Evolutionary conservation across 139 green algal genomes (phyloP).

Genomic region (Coelastrella sp.): DNA sequence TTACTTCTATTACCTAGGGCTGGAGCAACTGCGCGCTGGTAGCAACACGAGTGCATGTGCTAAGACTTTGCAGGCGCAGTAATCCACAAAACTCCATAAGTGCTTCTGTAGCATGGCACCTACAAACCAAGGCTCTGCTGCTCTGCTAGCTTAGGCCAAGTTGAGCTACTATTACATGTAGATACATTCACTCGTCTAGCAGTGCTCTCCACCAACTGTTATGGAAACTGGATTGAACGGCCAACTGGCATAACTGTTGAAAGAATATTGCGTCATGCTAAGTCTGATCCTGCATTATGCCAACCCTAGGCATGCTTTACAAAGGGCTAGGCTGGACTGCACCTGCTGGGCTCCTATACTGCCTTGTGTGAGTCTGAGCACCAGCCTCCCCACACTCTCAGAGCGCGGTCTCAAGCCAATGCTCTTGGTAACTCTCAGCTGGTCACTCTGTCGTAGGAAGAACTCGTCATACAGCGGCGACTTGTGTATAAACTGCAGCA

Average conservation of each 20-base stretch:
- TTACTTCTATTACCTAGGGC: neutral
- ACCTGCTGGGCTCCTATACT: neutral
- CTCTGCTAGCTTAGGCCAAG: neutral
- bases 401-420: neutral
- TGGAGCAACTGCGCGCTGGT: neutral
- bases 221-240: too few relatives aligned
- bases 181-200: neutral
- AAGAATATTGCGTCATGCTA: neutral
- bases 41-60: neutral
- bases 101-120: neutral
- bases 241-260: neutral
- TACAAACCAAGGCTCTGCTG: too few relatives aligned
- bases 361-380: neutral
- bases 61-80: neutral
- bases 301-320: neutral
- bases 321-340: neutral
- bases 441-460: neutral
- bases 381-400: neutral
- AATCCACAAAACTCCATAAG: too few relatives aligned
- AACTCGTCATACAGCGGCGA: neutral
- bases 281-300: neutral
- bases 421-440: neutral
- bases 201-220: neutral
- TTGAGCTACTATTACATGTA: neutral
- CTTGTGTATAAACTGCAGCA: constrained; percentile 15